Evolutionary conservation across 2,329 filamentous ascomycete species (phyloP).

Genomic region (Alternaria solani): DNA sequence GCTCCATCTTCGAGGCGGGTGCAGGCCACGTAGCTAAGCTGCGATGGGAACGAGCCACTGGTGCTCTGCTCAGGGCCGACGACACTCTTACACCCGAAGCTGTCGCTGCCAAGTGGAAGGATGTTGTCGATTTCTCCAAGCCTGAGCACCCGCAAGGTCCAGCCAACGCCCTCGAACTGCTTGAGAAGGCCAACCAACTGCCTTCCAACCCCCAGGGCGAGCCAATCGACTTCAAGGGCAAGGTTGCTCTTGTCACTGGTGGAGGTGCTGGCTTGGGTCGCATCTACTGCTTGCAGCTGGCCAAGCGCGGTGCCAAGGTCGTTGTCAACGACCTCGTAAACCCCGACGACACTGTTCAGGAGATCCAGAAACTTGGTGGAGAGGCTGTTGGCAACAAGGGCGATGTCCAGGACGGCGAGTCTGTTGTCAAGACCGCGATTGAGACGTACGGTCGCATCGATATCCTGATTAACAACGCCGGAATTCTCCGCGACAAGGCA

Average conservation of each 20-base stretch:
- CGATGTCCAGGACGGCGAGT: conserved; percentile 90
- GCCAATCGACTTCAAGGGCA: conserved; percentile 48
- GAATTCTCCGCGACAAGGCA: conserved; percentile 96
- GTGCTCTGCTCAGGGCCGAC: conserved; percentile 89
- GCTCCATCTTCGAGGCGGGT: conserved; percentile 91
- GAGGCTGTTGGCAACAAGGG: conserved; percentile 93
- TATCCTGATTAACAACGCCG: conserved; percentile 96
- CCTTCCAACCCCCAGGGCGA: conserved; percentile 44
- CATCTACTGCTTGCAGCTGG: conserved; percentile 86
- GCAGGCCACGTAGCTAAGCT: conserved; percentile 92
- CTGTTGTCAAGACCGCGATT: conserved; percentile 90
- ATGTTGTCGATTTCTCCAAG: conserved; percentile 84
- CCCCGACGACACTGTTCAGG: conserved; percentile 87
- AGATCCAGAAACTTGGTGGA: conserved; percentile 89
- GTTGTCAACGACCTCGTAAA: conserved; percentile 97
- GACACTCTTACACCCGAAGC: conserved; percentile 86
- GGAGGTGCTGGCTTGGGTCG: conserved; percentile 74
- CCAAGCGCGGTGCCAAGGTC: conserved; percentile 81
- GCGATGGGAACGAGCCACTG: conserved; percentile 91
- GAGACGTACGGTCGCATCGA: conserved; percentile 93
- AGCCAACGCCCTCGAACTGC: conserved; percentile 85
- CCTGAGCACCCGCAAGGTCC: conserved; percentile 84
- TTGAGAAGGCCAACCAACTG: conserved; percentile 43
- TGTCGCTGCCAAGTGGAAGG: conserved; percentile 86
- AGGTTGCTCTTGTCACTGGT: conserved; percentile 50